These are phyloP conservation scores for Staphylotrichum longicolle DNA, from an alignment of 495 filamentous ascomycete genomes.

Conservation along the genomic window DNA sequence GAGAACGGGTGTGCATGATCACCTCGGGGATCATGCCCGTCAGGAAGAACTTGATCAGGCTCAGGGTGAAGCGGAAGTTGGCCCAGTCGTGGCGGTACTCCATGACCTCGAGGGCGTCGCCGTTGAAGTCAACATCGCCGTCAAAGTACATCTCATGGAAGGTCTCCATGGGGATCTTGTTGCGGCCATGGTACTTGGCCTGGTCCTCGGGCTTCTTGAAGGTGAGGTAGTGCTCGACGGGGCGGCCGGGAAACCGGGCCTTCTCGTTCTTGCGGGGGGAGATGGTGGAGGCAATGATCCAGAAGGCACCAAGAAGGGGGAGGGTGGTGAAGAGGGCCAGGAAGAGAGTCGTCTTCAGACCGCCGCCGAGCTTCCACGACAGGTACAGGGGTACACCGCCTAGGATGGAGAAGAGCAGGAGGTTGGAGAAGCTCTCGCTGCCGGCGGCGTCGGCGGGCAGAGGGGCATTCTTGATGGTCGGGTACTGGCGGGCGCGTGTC, in stretches of 20 bases:
- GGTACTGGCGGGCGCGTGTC: conserved; percentile 51
- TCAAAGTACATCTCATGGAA: conserved; percentile 91
- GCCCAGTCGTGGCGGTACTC: conserved; percentile 90
- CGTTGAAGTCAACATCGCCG: conserved; percentile 81
- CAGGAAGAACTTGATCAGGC: conserved; percentile 51
- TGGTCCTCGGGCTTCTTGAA: conserved; percentile 76
- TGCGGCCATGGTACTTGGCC: conserved; percentile 69
- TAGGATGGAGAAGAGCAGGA: conserved; percentile 57
- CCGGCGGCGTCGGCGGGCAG: conserved; percentile 74
- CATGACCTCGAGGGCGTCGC: conserved; percentile 72
- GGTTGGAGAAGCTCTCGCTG: conserved; percentile 67
- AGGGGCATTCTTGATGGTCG: conserved; percentile 76
- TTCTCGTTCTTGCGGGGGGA: conserved; percentile 78
- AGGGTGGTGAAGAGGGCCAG: conserved; percentile 61
- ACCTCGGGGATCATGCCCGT: conserved; percentile 68
- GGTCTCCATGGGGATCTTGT: conserved; percentile 80
- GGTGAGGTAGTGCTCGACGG: conserved; percentile 78
- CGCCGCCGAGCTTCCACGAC: conserved; percentile 66
- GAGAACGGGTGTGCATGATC: conserved; percentile 73
- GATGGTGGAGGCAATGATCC: conserved; percentile 62
- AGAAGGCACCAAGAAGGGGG: conserved; percentile 70
- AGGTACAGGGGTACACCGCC: conserved; percentile 63
- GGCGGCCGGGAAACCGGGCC: conserved; percentile 69
- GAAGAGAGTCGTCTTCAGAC: conserved; percentile 69
- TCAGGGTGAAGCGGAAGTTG: conserved; percentile 72